Conservation (phyloP, 2,329 filamentous ascomycete genomes). For the Verticillium isaacii region DNA sequence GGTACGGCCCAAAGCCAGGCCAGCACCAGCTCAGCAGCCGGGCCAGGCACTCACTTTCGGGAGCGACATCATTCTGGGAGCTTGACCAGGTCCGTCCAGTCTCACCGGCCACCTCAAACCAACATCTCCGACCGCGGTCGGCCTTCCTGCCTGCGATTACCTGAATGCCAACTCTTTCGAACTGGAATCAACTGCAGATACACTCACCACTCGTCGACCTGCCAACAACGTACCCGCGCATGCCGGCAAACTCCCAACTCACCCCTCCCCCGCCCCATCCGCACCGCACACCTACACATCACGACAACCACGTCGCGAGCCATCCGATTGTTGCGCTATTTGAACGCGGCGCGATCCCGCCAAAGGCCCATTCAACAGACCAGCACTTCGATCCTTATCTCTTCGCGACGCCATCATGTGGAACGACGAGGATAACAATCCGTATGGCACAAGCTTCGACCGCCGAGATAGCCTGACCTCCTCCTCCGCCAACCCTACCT, state of each 20-base stretch:
- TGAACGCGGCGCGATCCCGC: not conserved
- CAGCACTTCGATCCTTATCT: not conserved
- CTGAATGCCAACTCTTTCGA: not conserved
- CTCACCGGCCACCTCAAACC: not conserved
- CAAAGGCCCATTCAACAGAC: not conserved
- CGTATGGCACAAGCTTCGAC: conserved; percentile 87
- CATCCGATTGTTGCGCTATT: not conserved
- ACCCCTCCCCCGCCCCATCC: not conserved
- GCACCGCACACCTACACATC: not conserved
- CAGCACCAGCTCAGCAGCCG: not conserved
- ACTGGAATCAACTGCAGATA: not conserved
- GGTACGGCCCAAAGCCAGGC: not conserved
- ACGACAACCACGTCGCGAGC: not conserved
- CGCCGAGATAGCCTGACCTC: conserved; percentile 75
- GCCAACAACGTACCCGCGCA: not conserved
- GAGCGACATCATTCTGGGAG: conserved; percentile 3
- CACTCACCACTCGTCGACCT: not conserved
- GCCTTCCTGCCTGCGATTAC: not conserved
- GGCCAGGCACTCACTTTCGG: conserved; percentile 1
- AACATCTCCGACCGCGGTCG: not conserved
- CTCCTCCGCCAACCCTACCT: conserved; percentile 60
- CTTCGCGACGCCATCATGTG: conserved; percentile 60
- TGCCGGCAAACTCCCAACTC: not conserved
- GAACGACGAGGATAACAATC: conserved; percentile 99
- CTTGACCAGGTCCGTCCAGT: conserved; percentile 1